These are phyloP conservation scores for Bremia lactucae DNA, from an alignment of 352 stramenopile species.

Conservation along the genomic window DNA sequence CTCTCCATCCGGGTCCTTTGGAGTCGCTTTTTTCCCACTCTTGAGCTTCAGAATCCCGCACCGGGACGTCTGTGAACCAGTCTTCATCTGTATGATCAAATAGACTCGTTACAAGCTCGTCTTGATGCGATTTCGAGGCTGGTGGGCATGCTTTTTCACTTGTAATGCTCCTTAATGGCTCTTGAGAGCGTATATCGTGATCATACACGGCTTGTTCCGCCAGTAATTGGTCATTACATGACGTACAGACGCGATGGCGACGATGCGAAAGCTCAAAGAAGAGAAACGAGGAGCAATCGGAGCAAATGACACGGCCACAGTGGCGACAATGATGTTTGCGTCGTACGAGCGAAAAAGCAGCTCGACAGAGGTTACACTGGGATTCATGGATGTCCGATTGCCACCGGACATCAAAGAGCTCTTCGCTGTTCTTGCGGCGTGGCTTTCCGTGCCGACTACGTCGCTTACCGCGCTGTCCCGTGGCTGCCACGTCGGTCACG, in stretches of 20 bases:
- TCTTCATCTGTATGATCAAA: conserved; percentile 44
- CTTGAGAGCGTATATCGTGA: conserved; percentile 9
- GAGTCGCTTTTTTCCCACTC: conserved; percentile 4
- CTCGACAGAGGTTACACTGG: conserved; percentile 40
- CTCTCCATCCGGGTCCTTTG: conserved; percentile 19
- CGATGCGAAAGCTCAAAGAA: conserved; percentile 44
- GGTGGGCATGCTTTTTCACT: not conserved
- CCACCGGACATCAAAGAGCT: conserved; percentile 58
- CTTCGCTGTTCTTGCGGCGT: conserved; percentile 40
- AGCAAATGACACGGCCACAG: conserved; percentile 68
- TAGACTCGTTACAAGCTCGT: conserved; percentile 10
- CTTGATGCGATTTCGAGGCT: too few relatives aligned
- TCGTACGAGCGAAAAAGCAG: conserved; percentile 53
- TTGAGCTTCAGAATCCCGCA: conserved; percentile 2
- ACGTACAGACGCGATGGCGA: conserved; percentile 55
- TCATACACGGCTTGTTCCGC: conserved; percentile 20
- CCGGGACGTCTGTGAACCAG: conserved; percentile 50
- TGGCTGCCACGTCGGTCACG: conserved; percentile 11
- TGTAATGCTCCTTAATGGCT: conserved; percentile 10
- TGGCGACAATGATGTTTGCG: conserved; percentile 72
- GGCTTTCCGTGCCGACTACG: conserved; percentile 14
- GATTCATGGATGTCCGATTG: conserved; percentile 33
- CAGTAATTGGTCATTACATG: conserved; percentile 26
- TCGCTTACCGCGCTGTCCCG: conserved; percentile 5
- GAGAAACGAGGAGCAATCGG: conserved; percentile 59